Evolutionary conservation across 2,329 filamentous ascomycete genomes (phyloP).

Genomic region (Alternaria novae-zelandiae): DNA sequence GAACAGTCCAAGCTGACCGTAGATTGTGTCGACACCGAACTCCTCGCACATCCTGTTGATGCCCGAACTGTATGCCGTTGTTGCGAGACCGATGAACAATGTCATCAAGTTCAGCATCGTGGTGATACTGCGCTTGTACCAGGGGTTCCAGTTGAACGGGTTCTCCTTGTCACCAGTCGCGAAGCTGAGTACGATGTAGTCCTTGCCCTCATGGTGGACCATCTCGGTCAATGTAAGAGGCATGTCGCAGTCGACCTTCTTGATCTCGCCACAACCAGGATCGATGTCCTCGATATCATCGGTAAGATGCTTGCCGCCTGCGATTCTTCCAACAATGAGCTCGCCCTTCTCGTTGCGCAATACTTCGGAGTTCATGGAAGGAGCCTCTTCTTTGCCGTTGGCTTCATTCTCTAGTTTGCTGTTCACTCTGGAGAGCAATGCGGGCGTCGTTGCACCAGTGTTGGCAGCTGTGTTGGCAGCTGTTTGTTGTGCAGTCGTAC

Average conservation of each 20-base stretch:
- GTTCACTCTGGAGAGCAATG: constrained; percentile 19
- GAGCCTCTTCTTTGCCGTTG: constrained; percentile 1
- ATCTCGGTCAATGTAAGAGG: constrained; percentile 35
- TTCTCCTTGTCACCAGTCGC: constrained; percentile 35
- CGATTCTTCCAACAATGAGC: constrained; percentile 27
- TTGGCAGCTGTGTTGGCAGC: constrained; percentile 20
- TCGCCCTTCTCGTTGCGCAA: constrained; percentile 34
- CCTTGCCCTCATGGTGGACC: constrained; percentile 32
- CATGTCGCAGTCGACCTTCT: constrained; percentile 35
- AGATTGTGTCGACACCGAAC: constrained; percentile 29
- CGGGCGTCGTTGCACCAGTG: constrained; percentile 16
- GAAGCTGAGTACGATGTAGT: constrained; percentile 34
- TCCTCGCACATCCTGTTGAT: constrained; percentile 37
- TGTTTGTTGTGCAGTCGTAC: constrained; percentile 16
- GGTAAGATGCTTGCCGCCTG: constrained; percentile 31
- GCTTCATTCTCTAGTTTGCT: constrained; percentile 14
- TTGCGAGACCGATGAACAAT: constrained; percentile 35
- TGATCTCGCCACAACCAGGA: constrained; percentile 32
- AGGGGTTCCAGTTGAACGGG: constrained; percentile 37
- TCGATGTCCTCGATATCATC: constrained; percentile 31
- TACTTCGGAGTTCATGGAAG: constrained; percentile 21
- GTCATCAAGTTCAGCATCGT: constrained; percentile 39
- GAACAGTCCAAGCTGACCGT: constrained; percentile 34
- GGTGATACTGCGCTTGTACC: constrained; percentile 37
- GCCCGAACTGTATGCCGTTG: constrained; percentile 35